A percentile compares a stretch with the other conserved stretches of the same genome.
These are phyloP conservation scores for Inosperma sp. DNA, from an alignment of 768 basidiomycete genomes.

Conservation along the genomic window DNA sequence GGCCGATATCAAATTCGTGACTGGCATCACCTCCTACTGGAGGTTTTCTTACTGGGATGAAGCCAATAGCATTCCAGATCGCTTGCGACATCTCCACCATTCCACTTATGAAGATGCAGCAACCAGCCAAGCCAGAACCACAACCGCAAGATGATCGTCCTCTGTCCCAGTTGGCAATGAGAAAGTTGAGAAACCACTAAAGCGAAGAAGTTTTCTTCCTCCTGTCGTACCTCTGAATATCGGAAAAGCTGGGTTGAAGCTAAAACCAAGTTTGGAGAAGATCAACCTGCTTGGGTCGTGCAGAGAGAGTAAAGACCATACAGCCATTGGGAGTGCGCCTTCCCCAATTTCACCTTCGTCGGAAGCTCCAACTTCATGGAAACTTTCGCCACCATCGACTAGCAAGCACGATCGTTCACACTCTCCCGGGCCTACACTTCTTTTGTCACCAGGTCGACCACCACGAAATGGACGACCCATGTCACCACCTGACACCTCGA, in stretches of 20 bases:
- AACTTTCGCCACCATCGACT: neutral
- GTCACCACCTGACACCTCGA: neutral
- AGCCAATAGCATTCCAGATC: constrained; percentile 6
- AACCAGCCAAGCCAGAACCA: neutral
- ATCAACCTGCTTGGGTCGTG: constrained; percentile 4
- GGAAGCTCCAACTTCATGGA: neutral
- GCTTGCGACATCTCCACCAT: neutral
- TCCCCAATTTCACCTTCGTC: constrained; percentile 12
- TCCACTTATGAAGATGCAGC: constrained; percentile 1
- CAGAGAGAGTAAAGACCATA: neutral
- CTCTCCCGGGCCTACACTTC: neutral
- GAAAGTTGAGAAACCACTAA: neutral
- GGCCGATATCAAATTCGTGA: constrained; percentile 9
- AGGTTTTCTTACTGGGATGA: constrained; percentile 1
- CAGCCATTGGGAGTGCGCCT: neutral
- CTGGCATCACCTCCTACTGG: constrained; percentile 7
- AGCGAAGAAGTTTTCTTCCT: constrained; percentile 6
- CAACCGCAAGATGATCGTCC: neutral
- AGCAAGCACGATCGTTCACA: neutral
- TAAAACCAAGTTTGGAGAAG: constrained; percentile 21
- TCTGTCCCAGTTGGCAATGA: constrained; percentile 11
- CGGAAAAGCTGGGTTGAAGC: constrained; percentile 11
- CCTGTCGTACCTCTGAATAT: constrained; percentile 16
- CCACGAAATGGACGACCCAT: constrained; percentile 6
- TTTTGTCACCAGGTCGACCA: constrained; percentile 11